Conservation (phyloP, 768 basidiomycete species). For the Lyophyllum semitale region DNA sequence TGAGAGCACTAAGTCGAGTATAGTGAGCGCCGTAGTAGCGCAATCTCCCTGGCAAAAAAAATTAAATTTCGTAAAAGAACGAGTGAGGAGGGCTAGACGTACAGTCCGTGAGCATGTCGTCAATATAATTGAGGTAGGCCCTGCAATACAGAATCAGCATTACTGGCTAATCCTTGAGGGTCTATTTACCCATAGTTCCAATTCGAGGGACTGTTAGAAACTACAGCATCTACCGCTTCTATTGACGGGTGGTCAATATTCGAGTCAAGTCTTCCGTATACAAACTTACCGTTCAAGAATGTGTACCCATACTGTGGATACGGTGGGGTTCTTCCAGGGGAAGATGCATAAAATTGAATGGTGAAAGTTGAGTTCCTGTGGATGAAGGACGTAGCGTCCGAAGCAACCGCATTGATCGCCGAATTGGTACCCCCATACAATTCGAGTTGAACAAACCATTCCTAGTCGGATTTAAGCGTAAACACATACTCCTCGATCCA, state of each 20-base stretch:
- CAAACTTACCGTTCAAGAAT: conserved; percentile 37
- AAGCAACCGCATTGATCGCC: conserved; percentile 41
- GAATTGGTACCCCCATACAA: conserved; percentile 48
- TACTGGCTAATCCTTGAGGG: neutral
- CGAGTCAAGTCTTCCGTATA: neutral
- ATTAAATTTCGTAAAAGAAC: neutral
- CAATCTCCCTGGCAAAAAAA: conserved; percentile 28
- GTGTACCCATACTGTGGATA: conserved; percentile 45
- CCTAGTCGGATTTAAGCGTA: conserved; percentile 15
- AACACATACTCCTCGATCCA: neutral
- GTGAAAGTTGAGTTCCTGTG: conserved; percentile 45
- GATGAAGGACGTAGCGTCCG: conserved; percentile 45
- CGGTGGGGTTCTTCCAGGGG: conserved; percentile 34
- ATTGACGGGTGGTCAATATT: neutral
- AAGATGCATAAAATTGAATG: conserved; percentile 53
- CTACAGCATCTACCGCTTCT: conserved; percentile 28
- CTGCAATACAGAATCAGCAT: conserved; percentile 11
- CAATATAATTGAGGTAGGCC: conserved; percentile 43
- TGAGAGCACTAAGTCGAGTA: conserved; percentile 29
- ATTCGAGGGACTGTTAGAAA: conserved; percentile 24
- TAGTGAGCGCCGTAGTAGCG: conserved; percentile 36
- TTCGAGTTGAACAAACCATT: conserved; percentile 41
- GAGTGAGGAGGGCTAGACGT: conserved; percentile 4
- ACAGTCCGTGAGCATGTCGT: conserved; percentile 36
- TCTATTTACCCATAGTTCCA: conserved; percentile 30